A percentile compares a stretch with the other conserved stretches of the same genome.
phyloP scores from a whole-genome alignment of 805 yeast species.

The Saturnispora quitensis region DNA sequence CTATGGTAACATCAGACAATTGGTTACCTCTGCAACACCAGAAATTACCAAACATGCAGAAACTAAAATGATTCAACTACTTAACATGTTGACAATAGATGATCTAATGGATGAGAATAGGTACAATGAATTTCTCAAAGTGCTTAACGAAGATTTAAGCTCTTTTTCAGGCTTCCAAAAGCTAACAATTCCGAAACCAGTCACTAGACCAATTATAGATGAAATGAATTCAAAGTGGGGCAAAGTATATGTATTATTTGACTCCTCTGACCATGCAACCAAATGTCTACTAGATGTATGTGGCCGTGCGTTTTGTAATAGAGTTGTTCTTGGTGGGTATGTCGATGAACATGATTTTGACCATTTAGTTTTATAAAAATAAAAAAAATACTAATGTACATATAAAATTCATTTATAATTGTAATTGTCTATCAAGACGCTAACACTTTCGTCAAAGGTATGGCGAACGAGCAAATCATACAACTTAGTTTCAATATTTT shows the following conservation, averaged over 20 bases:
- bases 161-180: conserved; percentile 43
- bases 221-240: conserved; percentile 57
- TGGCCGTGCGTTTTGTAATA: conserved; percentile 58
- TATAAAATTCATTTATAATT: conserved; percentile 11
- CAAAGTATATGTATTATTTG: conserved; percentile 60
- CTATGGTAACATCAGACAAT: conserved; percentile 15
- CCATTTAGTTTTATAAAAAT: neutral
- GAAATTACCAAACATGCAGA: conserved; percentile 15
- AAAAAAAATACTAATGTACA: neutral
- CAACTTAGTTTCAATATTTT: conserved; percentile 58
- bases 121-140: conserved; percentile 41
- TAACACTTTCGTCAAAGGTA: conserved; percentile 40
- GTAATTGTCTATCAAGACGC: conserved; percentile 20
- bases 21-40: conserved; percentile 6
- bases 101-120: conserved; percentile 47
- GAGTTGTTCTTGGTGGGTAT: conserved; percentile 59
- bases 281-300: conserved; percentile 47
- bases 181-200: conserved; percentile 54
- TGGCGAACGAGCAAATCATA: conserved; percentile 59
- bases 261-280: conserved; percentile 38
- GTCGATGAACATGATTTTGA: conserved; percentile 53
- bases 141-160: conserved; percentile 42
- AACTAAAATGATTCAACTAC: conserved; percentile 49
- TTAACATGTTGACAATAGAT: conserved; percentile 57
- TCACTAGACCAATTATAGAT: conserved; percentile 25